Base-by-base conservation (phyloP, 352 stramenopile genomes). In the Phytophthora agathidicida region DNA sequence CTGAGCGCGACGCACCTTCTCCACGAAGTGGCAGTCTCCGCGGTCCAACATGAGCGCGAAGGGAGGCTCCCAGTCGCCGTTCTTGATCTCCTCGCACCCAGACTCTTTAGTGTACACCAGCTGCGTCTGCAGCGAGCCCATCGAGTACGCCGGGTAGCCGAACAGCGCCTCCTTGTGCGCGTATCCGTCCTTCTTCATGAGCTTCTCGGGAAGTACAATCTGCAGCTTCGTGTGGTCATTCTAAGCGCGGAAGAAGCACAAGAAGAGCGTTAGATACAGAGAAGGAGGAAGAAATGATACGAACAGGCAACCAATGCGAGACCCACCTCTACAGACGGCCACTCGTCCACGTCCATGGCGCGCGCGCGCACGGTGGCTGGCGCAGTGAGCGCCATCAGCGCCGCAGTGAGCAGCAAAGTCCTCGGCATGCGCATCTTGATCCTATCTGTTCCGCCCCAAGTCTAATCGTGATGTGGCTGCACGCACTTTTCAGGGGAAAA, bases 81-180 rank as follows among this genome's bases (percentile, higher is more conserved):
- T 70, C 33, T 80, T 73, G 35, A 95, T 93, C 66, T 97, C 86
- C 26, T 91, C 77, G 53, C 86, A 93, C 5, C 79, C 83, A 17
- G 74, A 86, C 23, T 88, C 70, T 44, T 83, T 91, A 24, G 84
- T 80, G 68, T 98, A 94, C 68, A 97, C 97, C 26, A 98, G 68
- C 66, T 96, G 87, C 22, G 80, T 86, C 59, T 97, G 85, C 26
- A 93, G 79, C 51, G 75, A 91, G 32, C 83, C 89, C 48, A 91
- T 78, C 35, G 88, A 87, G 75, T 99, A 99, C 33, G 87, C 84
- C 5, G 96, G 96, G 55, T 98, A 96, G 26, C 97, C 97, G 68
- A 99, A 99, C 31, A 99, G 80, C 45, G 96, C 96, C 44, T 98
- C 96, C 62, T 97, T 96, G 77, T 99, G 97, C 53, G 94, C 82